A percentile compares a stretch with the other conserved stretches of the same genome.
Evolutionary conservation across 257 asterid species (phyloP).

Genomic region (Primulina huaijiensis): DNA sequence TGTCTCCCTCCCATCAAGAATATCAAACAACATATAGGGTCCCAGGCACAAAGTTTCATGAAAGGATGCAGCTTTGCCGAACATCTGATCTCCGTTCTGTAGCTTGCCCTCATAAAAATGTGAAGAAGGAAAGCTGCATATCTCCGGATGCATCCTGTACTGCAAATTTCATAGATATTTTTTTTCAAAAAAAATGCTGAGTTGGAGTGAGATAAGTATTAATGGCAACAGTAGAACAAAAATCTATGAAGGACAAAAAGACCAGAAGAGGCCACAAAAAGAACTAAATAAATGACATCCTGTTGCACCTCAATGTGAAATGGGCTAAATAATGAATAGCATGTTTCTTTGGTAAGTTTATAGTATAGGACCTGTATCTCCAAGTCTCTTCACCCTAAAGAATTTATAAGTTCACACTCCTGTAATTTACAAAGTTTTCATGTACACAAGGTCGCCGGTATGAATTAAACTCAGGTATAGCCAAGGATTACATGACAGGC

Average conservation of each 20-base stretch:
- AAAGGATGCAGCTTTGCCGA: conserved; percentile 66
- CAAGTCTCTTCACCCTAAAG: background rate
- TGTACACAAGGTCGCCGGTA: background rate
- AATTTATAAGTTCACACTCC: background rate
- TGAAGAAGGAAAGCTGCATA: conserved; percentile 80
- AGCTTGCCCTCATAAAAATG: conserved; percentile 95
- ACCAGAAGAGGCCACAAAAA: conserved; percentile 8
- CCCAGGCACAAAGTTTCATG: conserved; percentile 80
- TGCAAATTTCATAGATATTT: conserved; percentile 40
- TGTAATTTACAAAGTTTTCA: background rate
- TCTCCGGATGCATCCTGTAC: conserved; percentile 99
- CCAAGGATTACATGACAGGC: background rate
- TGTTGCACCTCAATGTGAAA: background rate
- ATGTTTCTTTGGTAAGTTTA: background rate
- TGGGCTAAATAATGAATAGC: background rate
- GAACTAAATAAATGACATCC: background rate
- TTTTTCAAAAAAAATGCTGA: conserved; percentile 22
- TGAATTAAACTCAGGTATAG: background rate
- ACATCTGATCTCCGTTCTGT: conserved; percentile 67
- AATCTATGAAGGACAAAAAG: conserved; percentile 5
- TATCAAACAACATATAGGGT: conserved; percentile 85
- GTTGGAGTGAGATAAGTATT: conserved; percentile 14
- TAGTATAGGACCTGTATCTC: background rate
- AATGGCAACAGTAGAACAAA: conserved; percentile 16
- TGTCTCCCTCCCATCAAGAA: conserved; percentile 81